Evolutionary conservation across 2,329 filamentous ascomycete genomes (phyloP), one percentile per base, ranked within the genome.

Genomic region (Kalaharituber pfeilii): DNA sequence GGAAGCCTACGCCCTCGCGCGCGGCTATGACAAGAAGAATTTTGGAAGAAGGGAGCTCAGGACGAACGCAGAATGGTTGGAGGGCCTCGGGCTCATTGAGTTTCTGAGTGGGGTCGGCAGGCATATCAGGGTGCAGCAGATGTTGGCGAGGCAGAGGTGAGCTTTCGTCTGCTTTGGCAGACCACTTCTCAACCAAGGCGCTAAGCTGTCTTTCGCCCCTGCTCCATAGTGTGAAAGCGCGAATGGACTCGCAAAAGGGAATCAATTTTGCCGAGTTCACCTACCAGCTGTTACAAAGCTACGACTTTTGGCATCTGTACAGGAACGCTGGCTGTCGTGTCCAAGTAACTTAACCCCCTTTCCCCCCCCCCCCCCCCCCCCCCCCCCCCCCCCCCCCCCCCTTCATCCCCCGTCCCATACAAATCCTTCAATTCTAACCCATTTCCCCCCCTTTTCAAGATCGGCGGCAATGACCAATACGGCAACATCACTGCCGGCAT

Each of bases 261-360:
- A 89, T 98, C 82, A 93, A 88, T 0, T 84, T 93, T 63, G 82
- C 86, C 30, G 91, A 98, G 66, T 94, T 98, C 68, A 77, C 80
- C 42, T 98, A 98, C 65, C 91, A 93, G 1, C 70, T 98, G 15
- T 78, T 96, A 63, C 91, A 98, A 67, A 87, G 83, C 22, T 96
- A 88, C 83, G 91, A 98, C 67, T 98, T 88, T 78, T 96, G 86
- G 85, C 75, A 84, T 62, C 76, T 96, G 70, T 93, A 84, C 69
- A 75, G 77, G 49, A 73, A 75, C 24, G 76, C 74, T 51, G 74
- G 76, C 49, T 60, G 59, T 51, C 50, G 74, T 87, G 8, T 64
- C 4, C 57, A 62, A 47, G 60, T 60, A 53, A 18, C 6, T 13
- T 5, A 18, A 25, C 24, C 18, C 6, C 20, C 39, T 27, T 20